Conservation (phyloP, 352 stramenopile species). For the Halophytophthora batemanensis region DNA sequence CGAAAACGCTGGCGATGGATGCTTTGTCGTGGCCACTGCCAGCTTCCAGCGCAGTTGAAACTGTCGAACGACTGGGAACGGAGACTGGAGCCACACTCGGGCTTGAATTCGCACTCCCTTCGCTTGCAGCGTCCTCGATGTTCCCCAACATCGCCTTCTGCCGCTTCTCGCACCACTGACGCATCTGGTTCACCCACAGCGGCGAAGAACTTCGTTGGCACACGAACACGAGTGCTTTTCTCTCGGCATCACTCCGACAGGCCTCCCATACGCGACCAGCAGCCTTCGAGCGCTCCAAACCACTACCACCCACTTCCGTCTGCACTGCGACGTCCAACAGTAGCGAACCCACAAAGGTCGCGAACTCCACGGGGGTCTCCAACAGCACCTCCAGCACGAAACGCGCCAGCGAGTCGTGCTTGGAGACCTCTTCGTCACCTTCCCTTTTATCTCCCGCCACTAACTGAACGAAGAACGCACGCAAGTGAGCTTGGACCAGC, state of each 20-base stretch:
- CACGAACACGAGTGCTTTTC: slow-evolving; percentile 24
- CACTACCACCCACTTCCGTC: background rate
- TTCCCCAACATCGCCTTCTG: background rate
- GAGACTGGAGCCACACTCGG: no score
- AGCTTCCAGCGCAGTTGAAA: no score
- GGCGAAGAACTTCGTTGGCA: slow-evolving; percentile 18
- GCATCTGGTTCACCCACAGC: slow-evolving; percentile 18
- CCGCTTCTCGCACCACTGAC: slow-evolving; percentile 18
- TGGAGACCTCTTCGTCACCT: background rate
- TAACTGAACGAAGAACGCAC: slow-evolving; percentile 28
- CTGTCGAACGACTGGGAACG: no score
- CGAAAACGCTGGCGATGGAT: no score
- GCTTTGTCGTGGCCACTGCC: no score
- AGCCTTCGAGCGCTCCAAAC: slow-evolving; percentile 11
- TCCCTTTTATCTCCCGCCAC: slow-evolving; percentile 6
- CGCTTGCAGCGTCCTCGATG: no score
- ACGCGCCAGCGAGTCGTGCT: slow-evolving; percentile 5
- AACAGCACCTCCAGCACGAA: slow-evolving; percentile 61
- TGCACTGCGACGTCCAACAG: slow-evolving; percentile 27
- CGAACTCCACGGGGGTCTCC: slow-evolving; percentile 50
- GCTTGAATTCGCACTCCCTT: no score
- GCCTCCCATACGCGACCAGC: slow-evolving; percentile 30
- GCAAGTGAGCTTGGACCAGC: slow-evolving; percentile 65
- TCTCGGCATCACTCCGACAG: slow-evolving; percentile 33
- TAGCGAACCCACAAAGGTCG: slow-evolving; percentile 38